These are phyloP conservation scores for Lasiodiplodia gonubiensis DNA, from an alignment of 2,329 filamentous ascomycete genomes.

Conservation along the genomic window DNA sequence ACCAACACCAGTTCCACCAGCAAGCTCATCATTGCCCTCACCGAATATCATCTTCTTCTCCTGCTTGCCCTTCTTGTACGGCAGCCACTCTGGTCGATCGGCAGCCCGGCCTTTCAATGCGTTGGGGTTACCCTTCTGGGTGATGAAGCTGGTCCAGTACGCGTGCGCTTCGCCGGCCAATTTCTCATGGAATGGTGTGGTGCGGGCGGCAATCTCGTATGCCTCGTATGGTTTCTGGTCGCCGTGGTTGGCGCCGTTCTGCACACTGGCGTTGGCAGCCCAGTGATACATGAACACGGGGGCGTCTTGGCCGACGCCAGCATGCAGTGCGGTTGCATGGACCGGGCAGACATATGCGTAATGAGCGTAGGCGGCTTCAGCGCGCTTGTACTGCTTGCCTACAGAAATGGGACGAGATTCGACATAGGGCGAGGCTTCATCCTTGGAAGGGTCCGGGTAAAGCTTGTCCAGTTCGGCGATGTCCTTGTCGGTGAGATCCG, in stretches of 20 bases:
- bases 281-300: conserved; percentile 66
- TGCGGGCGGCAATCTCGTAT: conserved; percentile 35
- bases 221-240: conserved; percentile 45
- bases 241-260: conserved; percentile 43
- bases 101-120: conserved; percentile 33
- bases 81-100: conserved; percentile 36
- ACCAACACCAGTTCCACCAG: conserved; percentile 47
- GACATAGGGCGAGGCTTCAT: conserved; percentile 50
- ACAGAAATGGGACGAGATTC: conserved; percentile 46
- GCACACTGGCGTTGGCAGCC: conserved; percentile 54
- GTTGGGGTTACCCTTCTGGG: conserved; percentile 40
- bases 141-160: conserved; percentile 42
- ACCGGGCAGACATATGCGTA: conserved; percentile 71
- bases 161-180: conserved; percentile 40
- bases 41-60: conserved; percentile 60
- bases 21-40: conserved; percentile 63
- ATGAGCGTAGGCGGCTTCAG: conserved; percentile 67
- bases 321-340: conserved; percentile 62
- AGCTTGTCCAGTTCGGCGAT: conserved; percentile 61
- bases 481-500: conserved; percentile 59
- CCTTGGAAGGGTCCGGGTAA: conserved; percentile 65
- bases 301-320: conserved; percentile 34
- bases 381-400: conserved; percentile 63
- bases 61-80: conserved; percentile 31
- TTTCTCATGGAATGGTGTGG: conserved; percentile 38